Percentiles rank a stretch among this genome's conserved stretches.
phyloP scores from a whole-genome alignment of 2,329 filamentous ascomycete genomes.

The Raffaelea deltoideospora region DNA sequence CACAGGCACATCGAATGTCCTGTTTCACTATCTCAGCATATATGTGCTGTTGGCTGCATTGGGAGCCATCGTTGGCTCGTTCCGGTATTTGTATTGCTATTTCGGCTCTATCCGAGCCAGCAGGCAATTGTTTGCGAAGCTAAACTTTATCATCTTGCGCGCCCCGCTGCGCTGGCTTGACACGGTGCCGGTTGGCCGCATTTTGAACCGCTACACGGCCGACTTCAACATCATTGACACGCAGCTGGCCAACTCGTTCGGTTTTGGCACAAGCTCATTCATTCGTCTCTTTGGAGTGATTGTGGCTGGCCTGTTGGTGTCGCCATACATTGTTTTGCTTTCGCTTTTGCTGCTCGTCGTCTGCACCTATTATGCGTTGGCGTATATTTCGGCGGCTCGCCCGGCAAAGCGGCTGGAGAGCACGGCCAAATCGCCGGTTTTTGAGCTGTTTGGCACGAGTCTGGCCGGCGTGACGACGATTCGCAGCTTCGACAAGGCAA shows the following conservation, averaged over 20 bases:
- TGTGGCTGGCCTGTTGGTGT: conserved; percentile 52
- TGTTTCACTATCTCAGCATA: conserved; percentile 56
- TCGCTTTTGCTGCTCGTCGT: conserved; percentile 41
- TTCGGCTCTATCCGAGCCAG: conserved; percentile 53
- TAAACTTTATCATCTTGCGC: conserved; percentile 52
- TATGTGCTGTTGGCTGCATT: conserved; percentile 47
- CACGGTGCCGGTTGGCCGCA: conserved; percentile 60
- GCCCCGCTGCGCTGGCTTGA: conserved; percentile 69
- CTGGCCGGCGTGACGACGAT: conserved; percentile 62
- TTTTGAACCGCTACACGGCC: conserved; percentile 63
- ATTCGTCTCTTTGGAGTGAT: conserved; percentile 51
- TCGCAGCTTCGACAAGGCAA: conserved; percentile 55
- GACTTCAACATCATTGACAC: conserved; percentile 65
- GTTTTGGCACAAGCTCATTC: conserved; percentile 41
- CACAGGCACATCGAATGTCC: conserved; percentile 22
- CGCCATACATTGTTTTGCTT: conserved; percentile 48
- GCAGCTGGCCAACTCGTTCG: conserved; percentile 46
- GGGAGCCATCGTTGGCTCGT: conserved; percentile 42
- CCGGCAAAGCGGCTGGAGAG: conserved; percentile 67
- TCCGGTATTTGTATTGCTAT: conserved; percentile 49
- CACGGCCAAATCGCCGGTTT: conserved; percentile 62
- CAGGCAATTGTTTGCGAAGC: conserved; percentile 48
- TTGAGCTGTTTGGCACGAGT: conserved; percentile 63
- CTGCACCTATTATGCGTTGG: conserved; percentile 40
- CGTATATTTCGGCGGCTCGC: conserved; percentile 55